Evolutionary conservation across 768 basidiomycete species (phyloP), one percentile per base, ranked within the genome.

Genomic region (Mrakia frigida): DNA sequence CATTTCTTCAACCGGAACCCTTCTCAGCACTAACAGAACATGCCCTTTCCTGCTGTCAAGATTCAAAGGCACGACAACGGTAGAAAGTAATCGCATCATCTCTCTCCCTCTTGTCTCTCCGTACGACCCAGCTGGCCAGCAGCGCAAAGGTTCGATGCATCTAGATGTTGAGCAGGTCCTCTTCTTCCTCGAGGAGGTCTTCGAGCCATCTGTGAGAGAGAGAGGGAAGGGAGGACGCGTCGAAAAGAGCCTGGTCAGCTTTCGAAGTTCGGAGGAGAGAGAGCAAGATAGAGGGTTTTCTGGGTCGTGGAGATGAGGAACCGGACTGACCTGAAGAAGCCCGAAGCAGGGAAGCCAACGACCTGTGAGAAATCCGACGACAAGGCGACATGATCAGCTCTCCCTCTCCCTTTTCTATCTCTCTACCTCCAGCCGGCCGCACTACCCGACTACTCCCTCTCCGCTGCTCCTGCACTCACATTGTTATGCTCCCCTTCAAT

Each of bases 401-500:
- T 6, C 53, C 1, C n/a, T 56, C 23, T 56, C 6, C 25, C n/a
- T 56, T n/a, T 56, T 11, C n/a, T 23, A 13, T 43, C 21, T 6
- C 21, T n/a, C n/a, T n/a, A n/a, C n/a, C n/a, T n/a, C n/a, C n/a
- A n/a, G n/a, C n/a, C n/a, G n/a, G n/a, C n/a, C n/a, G n/a, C n/a
- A n/a, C n/a, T n/a, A n/a, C n/a, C n/a, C n/a, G n/a, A n/a, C n/a
- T n/a, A n/a, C 39, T 23, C 10, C 25, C 14, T 43, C 69, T 39
- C 9, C 6, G 6, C 11, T 6, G 9, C 46, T 50, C 46, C 14
- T 21, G 18, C 14, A 71, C 71, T 56, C 18, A 92, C 90, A 80
- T 97, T 98, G 79, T 91, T 87, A 81, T 90, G 96, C 73, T 94
- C 92, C 0, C 94, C 94, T 70, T 96, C 92, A 33, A 97, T 87